Base-by-base conservation (phyloP, 2,329 filamentous ascomycete species). In the Leptographium radiaticola region DNA sequence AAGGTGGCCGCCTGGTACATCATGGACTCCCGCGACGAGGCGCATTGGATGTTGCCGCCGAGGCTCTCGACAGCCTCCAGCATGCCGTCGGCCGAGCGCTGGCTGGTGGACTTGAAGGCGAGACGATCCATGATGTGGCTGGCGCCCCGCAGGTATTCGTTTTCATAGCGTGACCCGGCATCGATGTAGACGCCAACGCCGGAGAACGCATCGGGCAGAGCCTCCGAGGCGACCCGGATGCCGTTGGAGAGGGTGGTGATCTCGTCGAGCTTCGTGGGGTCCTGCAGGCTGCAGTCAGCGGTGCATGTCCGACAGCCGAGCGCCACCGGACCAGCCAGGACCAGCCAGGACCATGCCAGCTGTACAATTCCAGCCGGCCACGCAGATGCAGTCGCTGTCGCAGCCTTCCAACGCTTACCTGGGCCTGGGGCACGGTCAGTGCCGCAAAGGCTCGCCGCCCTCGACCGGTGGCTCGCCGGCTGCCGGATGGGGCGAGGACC, bases 1-100 rank as follows among this genome's bases (percentile, higher is more conserved):
- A 98, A 98, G 34, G 90, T 96, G 31, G 93, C 93, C 1, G 89
- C 88, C 70, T 98, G 93, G 74, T 98, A 98, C 93, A 98, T 98
- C 71, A 98, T 80, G 54, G 89, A 89, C 70, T 98, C 93, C 59
- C 93, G 79, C 2, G 89, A 95, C 1, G 90, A 96, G 12, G 91
- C 90, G 71, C 93, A 98, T 71, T 97, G 90, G 56, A 98, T 91
- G 67, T 96, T 96, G 36, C 93, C 93, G 39, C 93, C 93, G 4
- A 98, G 75, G 0, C 83, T 84, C 70, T 97, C 93, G 38, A 96
- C 78, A 38, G 83, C 76, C 68, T 95, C 89, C 20, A 95, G 74
- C 83, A 97, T 93, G 61, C 89, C 76, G 68, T 96, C 90, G 54
- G 83, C 81, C 0, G 80, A 80, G 57, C 83, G 82, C 39, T 74